Evolutionary conservation across 805 yeast species (phyloP), one percentile per base, ranked within the genome.

Genomic region (Myxozyma udenii): DNA sequence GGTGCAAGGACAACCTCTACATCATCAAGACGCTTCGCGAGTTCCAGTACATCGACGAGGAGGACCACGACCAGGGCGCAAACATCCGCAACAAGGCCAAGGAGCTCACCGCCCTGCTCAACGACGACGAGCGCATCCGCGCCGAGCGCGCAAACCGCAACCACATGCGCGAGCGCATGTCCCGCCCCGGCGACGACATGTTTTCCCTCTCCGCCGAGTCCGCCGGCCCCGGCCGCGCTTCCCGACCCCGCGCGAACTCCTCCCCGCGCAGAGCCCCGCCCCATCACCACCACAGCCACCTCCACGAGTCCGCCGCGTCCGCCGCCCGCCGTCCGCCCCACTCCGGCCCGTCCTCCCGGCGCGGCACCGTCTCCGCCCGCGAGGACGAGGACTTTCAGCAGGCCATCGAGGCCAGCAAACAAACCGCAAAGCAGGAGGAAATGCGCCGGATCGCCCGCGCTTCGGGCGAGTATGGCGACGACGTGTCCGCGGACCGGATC

Each of bases 1-100:
- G 98, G 98, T 82, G 90, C 53, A 84, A 82, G 66, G 95, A 88
- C 65, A 90, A 91, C 66, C 68, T 90, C 33, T 90, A 87, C 69
- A 78, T 90, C 45, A 80, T 91, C 67, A 89, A 90, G 71, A 89
- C 97, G 0, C 74, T 91, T 62, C 79, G 96, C 48, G 98, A 91
- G 67, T 91, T 91, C 69, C 87, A 83, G 61, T 86, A 82, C 64
- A 74, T 76, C 39, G 96, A 91, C 67, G 91, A 86, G 44, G 65
- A 74, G 19, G 89, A 87, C 41, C 72, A 75, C 26, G 98, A 91
- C 68, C 93, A 87, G 64, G 97, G 98, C 22, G 85, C 85, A 4
- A 80, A 87, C 46, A 85, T 85, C 52, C 78, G 98, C 52, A 88
- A 87, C 36, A 87, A 89, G 71, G 96, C 97, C 2, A 87, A 84